phyloP scores from a whole-genome alignment of 2,329 filamentous ascomycete genomes.

The Aspergillus udagawae region DNA sequence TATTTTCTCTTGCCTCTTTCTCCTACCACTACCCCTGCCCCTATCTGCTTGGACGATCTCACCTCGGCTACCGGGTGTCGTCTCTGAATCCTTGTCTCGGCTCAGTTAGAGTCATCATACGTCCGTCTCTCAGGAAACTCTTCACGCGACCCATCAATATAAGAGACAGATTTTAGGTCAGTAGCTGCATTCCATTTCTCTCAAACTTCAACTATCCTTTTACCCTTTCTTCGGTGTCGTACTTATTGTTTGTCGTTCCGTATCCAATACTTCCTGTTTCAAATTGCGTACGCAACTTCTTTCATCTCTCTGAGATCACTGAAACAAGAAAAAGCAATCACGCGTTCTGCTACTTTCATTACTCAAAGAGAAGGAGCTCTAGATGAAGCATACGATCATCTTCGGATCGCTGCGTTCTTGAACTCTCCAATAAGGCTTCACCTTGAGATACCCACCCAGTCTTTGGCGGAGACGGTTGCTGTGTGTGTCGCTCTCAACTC shows the following conservation, averaged over 20 bases:
- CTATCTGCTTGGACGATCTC: not conserved
- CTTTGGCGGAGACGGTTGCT: constrained; percentile 9
- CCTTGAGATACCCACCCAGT: constrained; percentile 23
- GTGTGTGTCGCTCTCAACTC: not conserved
- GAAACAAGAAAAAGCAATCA: not conserved
- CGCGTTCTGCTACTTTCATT: not conserved
- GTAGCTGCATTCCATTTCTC: constrained; percentile 3
- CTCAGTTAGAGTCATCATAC: not conserved
- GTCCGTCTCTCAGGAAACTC: constrained; percentile 3
- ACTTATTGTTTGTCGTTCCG: not conserved
- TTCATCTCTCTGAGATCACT: not conserved
- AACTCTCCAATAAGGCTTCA: constrained; percentile 23
- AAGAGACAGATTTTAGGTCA: not conserved
- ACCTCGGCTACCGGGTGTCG: not conserved
- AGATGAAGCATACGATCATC: constrained; percentile 5
- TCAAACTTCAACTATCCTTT: not conserved
- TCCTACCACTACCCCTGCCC: not conserved
- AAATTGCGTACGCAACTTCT: not conserved
- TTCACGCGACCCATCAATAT: constrained; percentile 9
- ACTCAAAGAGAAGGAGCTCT: not conserved
- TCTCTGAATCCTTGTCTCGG: not conserved
- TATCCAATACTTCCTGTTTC: not conserved
- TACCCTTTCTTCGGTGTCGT: not conserved
- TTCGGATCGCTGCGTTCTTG: constrained; percentile 13
- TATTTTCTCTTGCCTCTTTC: not conserved